Base-by-base conservation (phyloP, 164 flowering plant genomes). In the Sedum album region DNA sequence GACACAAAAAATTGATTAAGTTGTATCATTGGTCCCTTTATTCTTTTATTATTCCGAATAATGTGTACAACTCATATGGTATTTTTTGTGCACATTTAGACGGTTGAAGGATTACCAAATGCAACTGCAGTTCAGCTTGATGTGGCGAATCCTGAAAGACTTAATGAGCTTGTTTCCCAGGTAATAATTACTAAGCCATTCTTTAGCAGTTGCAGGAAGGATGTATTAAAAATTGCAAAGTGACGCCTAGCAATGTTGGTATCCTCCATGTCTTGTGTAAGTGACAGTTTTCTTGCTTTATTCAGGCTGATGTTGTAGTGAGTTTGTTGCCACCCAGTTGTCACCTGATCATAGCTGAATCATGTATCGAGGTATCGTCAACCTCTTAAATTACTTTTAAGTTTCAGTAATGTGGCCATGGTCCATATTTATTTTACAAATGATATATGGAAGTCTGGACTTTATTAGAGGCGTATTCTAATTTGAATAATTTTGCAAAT, bases 231-330 rank as follows among this genome's bases (percentile, higher is more conserved):
- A 25, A 23, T 9, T 55, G 61, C 17, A 11, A 55, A 28, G 20
- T 26, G 17, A 57, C 31, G 31, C 15, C 33, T 30, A 30, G 28
- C 33, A 57, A 15, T 65, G 46, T 65, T 13, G 13, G 67, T 65
- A 26, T 57, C 33, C 33, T 57, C 14, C 5, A 65, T 65, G 13
- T 36, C 67, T n/a, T 57, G 62, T 2, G 33, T 57, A 26, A 5
- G 33, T 8, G 31, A 36, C 31, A 10, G 70, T 65, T 61, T 73
- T 21, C 70, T 67, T 20, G 48, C 51, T 49, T 42, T 71, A 28
- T 83, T 77, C 91, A 94, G 99, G 98, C 82, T 78, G 93, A 89
- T 21, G 89, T 92, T 77, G 98, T 92, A 44, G 83, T 92, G 67
- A 95, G 99, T 80, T 82, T 95, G 66, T 78, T 92, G 39, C 99